Percentiles rank a stretch among this genome's conserved stretches.
These are phyloP conservation scores for Boletus coccyginus DNA, from an alignment of 768 basidiomycete genomes.

Conservation along the genomic window DNA sequence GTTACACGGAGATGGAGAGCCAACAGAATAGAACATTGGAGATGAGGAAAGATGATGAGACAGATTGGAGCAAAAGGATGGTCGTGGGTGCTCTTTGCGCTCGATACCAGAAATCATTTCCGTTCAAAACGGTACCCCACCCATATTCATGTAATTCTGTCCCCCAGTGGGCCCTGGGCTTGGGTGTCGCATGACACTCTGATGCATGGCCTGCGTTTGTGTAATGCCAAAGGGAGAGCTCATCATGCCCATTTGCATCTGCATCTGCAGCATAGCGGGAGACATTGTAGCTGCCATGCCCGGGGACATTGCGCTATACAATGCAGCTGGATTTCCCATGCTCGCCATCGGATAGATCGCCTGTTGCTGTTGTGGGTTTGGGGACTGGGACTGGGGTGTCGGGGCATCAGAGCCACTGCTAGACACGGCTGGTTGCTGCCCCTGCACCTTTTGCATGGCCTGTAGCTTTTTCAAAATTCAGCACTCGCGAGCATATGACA, in stretches of 20 bases:
- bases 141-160: constrained; percentile 46
- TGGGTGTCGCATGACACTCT: constrained; percentile 81
- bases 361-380: constrained; percentile 44
- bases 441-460: constrained; percentile 71
- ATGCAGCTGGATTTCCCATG: constrained; percentile 45
- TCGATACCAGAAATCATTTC: constrained; percentile 6
- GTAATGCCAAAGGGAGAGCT: constrained; percentile 48
- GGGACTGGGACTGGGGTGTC: constrained; percentile 39
- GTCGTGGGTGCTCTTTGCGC: constrained; percentile 12
- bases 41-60: constrained; percentile 12
- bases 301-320: constrained; percentile 32
- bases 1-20: constrained; percentile 20
- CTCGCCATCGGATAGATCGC: constrained; percentile 44
- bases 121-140: constrained; percentile 32
- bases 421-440: constrained; percentile 28
- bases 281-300: constrained; percentile 29
- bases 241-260: constrained; percentile 48
- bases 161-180: constrained; percentile 56
- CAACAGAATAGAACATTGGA: constrained; percentile 19
- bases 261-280: constrained; percentile 43
- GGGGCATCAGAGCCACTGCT: constrained; percentile 26
- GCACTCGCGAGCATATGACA: neutral
- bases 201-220: constrained; percentile 76
- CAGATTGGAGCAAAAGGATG: constrained; percentile 17
- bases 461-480: constrained; percentile 54